phyloP scores from a whole-genome alignment of 1,139 yeast genomes.

The Kodamaea suecica region DNA sequence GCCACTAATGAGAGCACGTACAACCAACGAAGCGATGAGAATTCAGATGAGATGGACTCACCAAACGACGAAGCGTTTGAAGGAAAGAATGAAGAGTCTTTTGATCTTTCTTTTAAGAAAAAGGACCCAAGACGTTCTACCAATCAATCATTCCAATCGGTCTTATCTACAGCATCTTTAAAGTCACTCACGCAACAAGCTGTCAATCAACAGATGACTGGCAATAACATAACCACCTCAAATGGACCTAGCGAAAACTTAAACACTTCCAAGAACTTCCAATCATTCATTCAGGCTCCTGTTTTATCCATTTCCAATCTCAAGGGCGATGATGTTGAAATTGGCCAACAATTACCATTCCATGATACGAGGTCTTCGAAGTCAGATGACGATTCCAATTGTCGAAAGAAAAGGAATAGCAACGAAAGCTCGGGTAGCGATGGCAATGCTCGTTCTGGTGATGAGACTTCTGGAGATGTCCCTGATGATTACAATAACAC shows the following conservation, averaged over 20 bases:
- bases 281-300: constrained; percentile 49
- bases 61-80: constrained; percentile 4
- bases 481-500: no score
- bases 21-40: constrained; percentile 1
- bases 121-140: constrained; percentile 50
- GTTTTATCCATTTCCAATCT: constrained; percentile 39
- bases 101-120: constrained; percentile 48
- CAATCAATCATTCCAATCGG: constrained; percentile 62
- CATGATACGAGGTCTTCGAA: constrained; percentile 24
- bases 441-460: no score
- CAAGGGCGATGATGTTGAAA: constrained; percentile 32
- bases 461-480: no score
- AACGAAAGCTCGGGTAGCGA: constrained; percentile 3
- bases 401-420: constrained; percentile 5
- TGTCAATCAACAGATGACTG: background rate
- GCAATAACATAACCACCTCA: background rate
- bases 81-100: constrained; percentile 10
- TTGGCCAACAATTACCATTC: constrained; percentile 46
- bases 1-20: background rate
- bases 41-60: constrained; percentile 2
- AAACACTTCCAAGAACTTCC: constrained; percentile 33
- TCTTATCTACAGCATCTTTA: constrained; percentile 58
- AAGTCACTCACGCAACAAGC: constrained; percentile 39
- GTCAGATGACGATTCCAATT: no score
- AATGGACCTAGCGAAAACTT: constrained; percentile 4